Base-by-base conservation (phyloP, 495 filamentous ascomycete genomes). In the Trichoderma reesei region DNA sequence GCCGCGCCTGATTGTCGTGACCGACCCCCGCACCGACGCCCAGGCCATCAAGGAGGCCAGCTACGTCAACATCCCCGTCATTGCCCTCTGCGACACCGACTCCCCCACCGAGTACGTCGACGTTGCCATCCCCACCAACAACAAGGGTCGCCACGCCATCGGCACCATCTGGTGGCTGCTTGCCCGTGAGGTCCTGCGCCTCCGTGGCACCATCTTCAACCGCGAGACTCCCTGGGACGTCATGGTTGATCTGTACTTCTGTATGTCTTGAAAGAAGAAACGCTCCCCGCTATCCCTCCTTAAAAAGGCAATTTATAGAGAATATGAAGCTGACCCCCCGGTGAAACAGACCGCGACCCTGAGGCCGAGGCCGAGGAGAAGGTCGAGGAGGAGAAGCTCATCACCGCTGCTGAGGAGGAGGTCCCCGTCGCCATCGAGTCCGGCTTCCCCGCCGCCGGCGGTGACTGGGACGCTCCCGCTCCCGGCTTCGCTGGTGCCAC, bases 241-340 rank as follows among this genome's bases (percentile, higher is more conserved):
- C 77, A 97, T 98, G 89, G 89, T 92, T 70, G 94, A 98, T 88
- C 86, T 98, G 70, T 98, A 98, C 90, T 98, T 98, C 86, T 98
- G 79, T 82, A 80, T 67, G 79, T 80, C 60, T 18, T 61, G 26
- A 37, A 60, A 60, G 16, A 1, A 11, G 14, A 36, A 60, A 60
- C 26, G 26, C 26, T 26, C 26, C 26, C 26, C 26, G 26, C 26
- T 26, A 26, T 26, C 33, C 7, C 2, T 8, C 38, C 18, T 18
- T 13, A 20, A n/a, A 26, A 26, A 26, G 26, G 26, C n/a, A 26
- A 26, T 26, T 26, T 26, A 1, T 26, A 1, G 26, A 16, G 20
- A 33, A 38, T 13, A 31, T 26, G 36, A 51, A 20, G 31, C 18
- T 46, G 41, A 60, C 3, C 41, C 41, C 33, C 70, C 75, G 71